Conservation (phyloP, 2,329 filamentous ascomycete genomes). For the Neocatenulostroma microsporum region DNA sequence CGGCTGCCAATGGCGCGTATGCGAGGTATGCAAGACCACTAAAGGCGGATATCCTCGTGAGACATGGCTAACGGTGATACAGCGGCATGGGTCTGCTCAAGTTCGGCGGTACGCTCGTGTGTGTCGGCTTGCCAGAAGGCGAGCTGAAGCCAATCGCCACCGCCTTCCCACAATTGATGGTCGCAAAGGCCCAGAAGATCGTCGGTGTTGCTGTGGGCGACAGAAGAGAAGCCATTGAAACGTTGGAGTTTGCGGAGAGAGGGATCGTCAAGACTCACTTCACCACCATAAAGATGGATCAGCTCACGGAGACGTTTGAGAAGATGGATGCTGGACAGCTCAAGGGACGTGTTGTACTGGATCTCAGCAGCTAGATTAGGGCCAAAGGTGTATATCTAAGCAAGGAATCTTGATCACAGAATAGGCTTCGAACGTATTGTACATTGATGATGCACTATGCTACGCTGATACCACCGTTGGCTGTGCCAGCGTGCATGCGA, state of each 20-base stretch:
- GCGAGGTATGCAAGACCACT: constrained; percentile 22
- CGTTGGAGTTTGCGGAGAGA: constrained; percentile 38
- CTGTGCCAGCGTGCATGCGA: no score
- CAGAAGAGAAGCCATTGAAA: constrained; percentile 43
- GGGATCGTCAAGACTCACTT: constrained; percentile 44
- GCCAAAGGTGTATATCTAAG: no score
- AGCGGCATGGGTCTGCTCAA: constrained; percentile 34
- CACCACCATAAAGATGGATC: constrained; percentile 40
- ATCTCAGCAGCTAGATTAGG: no score
- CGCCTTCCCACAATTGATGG: constrained; percentile 34
- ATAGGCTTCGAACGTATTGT: no score
- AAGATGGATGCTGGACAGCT: constrained; percentile 41
- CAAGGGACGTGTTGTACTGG: constrained; percentile 42
- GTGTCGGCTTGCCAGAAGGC: constrained; percentile 41
- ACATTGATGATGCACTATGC: no score
- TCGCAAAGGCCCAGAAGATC: constrained; percentile 37
- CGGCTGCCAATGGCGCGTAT: constrained; percentile 43
- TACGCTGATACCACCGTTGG: no score
- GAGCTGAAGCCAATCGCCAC: constrained; percentile 38
- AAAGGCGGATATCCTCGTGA: not conserved
- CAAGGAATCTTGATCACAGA: no score
- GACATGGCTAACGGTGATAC: not conserved
- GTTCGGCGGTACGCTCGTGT: constrained; percentile 40
- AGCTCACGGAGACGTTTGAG: constrained; percentile 39
- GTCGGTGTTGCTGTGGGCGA: constrained; percentile 41